These are phyloP conservation scores for Juncus inflexus DNA, from an alignment of 176 grass and related monocot genomes.

Conservation along the genomic window DNA sequence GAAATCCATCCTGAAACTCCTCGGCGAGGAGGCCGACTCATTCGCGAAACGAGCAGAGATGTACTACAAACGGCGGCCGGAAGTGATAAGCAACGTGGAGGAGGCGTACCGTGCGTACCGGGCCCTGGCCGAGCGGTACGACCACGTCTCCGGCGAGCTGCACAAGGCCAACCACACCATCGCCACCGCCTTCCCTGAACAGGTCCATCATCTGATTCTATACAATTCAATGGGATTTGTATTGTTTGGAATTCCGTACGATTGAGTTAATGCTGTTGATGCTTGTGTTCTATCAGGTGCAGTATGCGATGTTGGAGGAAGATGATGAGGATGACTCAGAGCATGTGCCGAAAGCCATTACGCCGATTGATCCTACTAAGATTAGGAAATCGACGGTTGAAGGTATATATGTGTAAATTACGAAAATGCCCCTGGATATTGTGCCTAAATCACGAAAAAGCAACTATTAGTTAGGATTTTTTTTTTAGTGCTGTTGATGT, in stretches of 20 bases:
- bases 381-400: slow-evolving; percentile 40
- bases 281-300: neutral
- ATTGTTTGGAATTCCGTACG: too few species aligned
- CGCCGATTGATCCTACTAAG: slow-evolving; percentile 44
- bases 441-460: too few species aligned
- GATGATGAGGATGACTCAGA: slow-evolving; percentile 41
- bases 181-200: slow-evolving; percentile 54
- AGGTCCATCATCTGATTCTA: slow-evolving; percentile 26
- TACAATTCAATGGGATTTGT: too few species aligned
- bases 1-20: slow-evolving; percentile 68
- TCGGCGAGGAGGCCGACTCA: slow-evolving; percentile 74
- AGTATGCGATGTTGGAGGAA: slow-evolving; percentile 55
- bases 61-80: slow-evolving; percentile 58
- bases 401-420: slow-evolving; percentile 17
- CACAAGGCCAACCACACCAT: slow-evolving; percentile 84
- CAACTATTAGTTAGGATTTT: too few species aligned
- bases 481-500: too few species aligned
- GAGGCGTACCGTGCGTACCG: slow-evolving; percentile 69
- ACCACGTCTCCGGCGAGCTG: slow-evolving; percentile 71
- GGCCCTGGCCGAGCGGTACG: slow-evolving; percentile 73
- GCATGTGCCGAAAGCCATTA: slow-evolving; percentile 45
- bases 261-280: too few species aligned
- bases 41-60: slow-evolving; percentile 72
- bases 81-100: slow-evolving; percentile 72
- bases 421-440: too few species aligned